Evolutionary conservation across 768 basidiomycete genomes (phyloP).

Genomic region (Kwoniella heveanensis): DNA sequence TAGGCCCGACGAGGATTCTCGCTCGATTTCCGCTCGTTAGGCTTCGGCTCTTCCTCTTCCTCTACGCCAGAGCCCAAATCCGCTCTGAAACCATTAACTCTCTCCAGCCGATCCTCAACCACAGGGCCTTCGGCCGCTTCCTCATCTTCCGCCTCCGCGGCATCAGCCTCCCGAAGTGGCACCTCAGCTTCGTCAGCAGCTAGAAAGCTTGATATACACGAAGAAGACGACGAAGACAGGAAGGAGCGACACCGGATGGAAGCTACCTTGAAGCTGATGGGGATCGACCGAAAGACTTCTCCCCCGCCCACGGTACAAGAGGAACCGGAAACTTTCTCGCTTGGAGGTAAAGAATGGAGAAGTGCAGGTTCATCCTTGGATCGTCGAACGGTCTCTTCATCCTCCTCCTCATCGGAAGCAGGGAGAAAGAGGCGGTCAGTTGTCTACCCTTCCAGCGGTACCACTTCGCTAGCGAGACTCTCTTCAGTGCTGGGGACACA

Average conservation of each 20-base stretch:
- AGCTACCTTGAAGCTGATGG: conserved; percentile 93
- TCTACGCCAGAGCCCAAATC: conserved; percentile 19
- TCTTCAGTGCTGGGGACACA: conserved; percentile 60
- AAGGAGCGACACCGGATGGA: conserved; percentile 81
- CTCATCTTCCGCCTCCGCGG: conserved; percentile 12
- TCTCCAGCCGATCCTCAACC: conserved; percentile 11
- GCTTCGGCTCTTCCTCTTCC: conserved; percentile 35
- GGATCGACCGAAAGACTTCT: conserved; percentile 62
- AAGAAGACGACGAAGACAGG: conserved; percentile 88
- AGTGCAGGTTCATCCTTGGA: not conserved
- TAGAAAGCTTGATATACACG: conserved; percentile 74
- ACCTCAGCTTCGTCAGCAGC: conserved; percentile 53
- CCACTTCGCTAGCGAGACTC: conserved; percentile 59
- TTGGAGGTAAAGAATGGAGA: not conserved
- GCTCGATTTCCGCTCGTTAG: conserved; percentile 51
- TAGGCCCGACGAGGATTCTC: conserved; percentile 52
- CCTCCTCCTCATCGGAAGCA: not conserved
- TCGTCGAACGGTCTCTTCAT: not conserved
- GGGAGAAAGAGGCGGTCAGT: not conserved
- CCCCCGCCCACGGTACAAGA: conserved; percentile 12
- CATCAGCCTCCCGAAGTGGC: not conserved
- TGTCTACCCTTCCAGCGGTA: conserved; percentile 17
- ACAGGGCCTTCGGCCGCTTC: not conserved
- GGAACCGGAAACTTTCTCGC: conserved; percentile 3
- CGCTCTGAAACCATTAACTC: conserved; percentile 26